Evolutionary conservation across 2,329 filamentous ascomycete genomes (phyloP).

Genomic region (Neophaeococcomyces mojaviensis): DNA sequence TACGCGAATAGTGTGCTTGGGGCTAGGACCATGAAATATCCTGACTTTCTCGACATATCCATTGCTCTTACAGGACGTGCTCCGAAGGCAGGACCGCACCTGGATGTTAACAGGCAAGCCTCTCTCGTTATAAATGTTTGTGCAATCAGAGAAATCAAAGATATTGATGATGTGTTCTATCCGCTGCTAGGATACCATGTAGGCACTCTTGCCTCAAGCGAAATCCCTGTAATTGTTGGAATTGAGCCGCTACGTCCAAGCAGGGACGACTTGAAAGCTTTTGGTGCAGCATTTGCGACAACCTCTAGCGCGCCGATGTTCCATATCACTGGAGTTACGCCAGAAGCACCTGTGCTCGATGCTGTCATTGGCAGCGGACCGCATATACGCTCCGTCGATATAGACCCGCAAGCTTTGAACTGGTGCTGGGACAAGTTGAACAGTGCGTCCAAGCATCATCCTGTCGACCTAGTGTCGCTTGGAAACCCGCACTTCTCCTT

Average conservation of each 20-base stretch:
- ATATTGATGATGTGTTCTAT: constrained; percentile 31
- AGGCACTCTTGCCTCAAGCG: constrained; percentile 26
- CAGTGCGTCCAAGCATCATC: constrained; percentile 7
- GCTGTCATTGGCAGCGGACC: background rate
- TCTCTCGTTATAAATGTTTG: constrained; percentile 1
- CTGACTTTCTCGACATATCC: constrained; percentile 39
- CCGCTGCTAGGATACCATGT: constrained; percentile 35
- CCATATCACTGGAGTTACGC: constrained; percentile 35
- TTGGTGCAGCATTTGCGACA: constrained; percentile 40
- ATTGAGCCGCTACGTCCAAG: constrained; percentile 24
- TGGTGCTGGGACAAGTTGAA: constrained; percentile 16
- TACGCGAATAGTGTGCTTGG: constrained; percentile 42
- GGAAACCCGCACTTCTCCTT: constrained; percentile 42
- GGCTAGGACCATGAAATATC: constrained; percentile 40
- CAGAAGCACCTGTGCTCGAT: constrained; percentile 26
- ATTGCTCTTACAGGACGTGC: constrained; percentile 37
- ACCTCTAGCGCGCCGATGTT: constrained; percentile 39
- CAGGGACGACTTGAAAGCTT: constrained; percentile 35
- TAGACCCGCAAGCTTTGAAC: background rate
- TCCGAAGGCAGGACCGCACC: constrained; percentile 26
- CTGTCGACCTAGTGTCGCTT: constrained; percentile 35
- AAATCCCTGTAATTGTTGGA: constrained; percentile 32
- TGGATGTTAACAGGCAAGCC: constrained; percentile 21
- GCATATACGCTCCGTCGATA: background rate
- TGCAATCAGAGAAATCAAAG: background rate